Evolutionary conservation across 2,329 filamentous ascomycete species (phyloP), one percentile per base, ranked within the genome.

Genomic region (Colletotrichum godetiae): DNA sequence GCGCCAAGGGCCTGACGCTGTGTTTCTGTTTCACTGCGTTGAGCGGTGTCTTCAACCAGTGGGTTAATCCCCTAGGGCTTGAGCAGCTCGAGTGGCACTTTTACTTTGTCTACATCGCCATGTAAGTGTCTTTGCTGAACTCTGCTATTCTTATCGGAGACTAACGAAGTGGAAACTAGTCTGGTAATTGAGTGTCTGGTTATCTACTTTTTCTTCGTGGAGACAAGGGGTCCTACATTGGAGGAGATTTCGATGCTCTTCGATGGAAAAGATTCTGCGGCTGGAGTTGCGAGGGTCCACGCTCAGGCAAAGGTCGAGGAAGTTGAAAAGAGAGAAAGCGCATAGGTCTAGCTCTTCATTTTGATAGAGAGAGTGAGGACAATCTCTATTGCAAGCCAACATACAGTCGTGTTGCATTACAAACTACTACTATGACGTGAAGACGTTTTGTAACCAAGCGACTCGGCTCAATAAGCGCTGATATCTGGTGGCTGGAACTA

Each of bases 171-270:
- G 19, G 15, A 4, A 0, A 8, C 1, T 8, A 74, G 68, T 79
- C 55, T 79, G 80, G 74, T 86, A 0, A 63, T 78, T 3, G 75
- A 78, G 42, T 63, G 65, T 5, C 81, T 81, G 76, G 82, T 84
- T 77, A 82, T 87, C 68, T 86, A 84, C 76, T 84, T 77, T 67
- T 73, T 77, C 59, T 78, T 75, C 59, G 72, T 88, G 56, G 88
- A 90, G 79, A 90, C 88, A 6, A 84, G 83, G 62, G 87, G 88
- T 6, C 85, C 86, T 2, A 88, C 88, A 15, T 85, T 90, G 19
- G 88, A 90, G 77, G 87, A 90, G 77, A 76, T 78, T 59, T 46
- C 69, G 1, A 61, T 74, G 60, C 65, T 74, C 0, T 74, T 74
- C 15, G 73, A 74, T 22, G 69, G 69, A 0, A 61, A 70, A 4